Base-by-base conservation (phyloP, 768 basidiomycete species). In the Trametes cubensis region DNA sequence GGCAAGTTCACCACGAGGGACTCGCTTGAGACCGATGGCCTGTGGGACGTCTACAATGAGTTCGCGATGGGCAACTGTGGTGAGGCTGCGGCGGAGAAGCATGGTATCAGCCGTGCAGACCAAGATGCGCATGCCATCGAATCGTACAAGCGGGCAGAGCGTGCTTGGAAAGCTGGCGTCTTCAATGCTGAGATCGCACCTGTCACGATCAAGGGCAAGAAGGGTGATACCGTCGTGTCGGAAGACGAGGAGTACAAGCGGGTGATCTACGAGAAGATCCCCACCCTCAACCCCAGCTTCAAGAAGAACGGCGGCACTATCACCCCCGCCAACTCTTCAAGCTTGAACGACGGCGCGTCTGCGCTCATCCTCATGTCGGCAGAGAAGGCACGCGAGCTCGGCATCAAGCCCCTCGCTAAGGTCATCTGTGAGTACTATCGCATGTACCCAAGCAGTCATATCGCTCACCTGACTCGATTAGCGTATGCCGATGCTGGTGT, bases 211-310 rank as follows among this genome's bases (percentile, higher is more conserved):
- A 91, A 91, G 75, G 91, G 92, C 73, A 94, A 94, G 82, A 98
- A 97, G 80, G 93, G 94, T 44, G 92, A 96, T 72, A 88, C 85
- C 30, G 74, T 97, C 53, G 85, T 99, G 47, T 83, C 83, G 66
- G 95, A 98, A 79, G 97, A 99, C 71, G 97, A 99, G 76, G 97
- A 98, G 72, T 98, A 94, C 83, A 98, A 95, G 81, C 90, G 94
- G 68, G 86, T 99, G 66, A 85, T 96, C 70, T 95, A 86, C 72
- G 95, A 97, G 65, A 99, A 99, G 76, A 84, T 98, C 66, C 92
- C 95, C 38, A 79, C 86, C 6, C 83, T 99, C 64, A 85, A 85
- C 66, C 94, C 95, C 53, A 90, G 90, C 38, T 99, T 99, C 85
- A 88, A 90, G 78, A 82, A 83, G 76, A 81, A 87, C 64, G 91